These are phyloP conservation scores for Talaromyces verruculosus DNA, from an alignment of 2,329 filamentous ascomycete genomes.

Conservation along the genomic window DNA sequence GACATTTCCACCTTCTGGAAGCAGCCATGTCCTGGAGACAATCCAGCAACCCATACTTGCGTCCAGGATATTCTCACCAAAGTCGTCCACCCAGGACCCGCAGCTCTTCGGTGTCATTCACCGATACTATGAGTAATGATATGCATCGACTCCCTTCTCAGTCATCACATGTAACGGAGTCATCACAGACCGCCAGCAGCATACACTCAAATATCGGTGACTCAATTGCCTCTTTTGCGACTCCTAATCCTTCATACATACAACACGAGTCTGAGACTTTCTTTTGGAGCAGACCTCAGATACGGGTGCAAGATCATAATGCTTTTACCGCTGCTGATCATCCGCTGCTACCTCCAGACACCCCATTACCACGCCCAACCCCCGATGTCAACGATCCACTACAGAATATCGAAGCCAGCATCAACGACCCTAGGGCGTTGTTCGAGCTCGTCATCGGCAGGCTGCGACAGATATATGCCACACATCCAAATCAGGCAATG, in stretches of 20 bases:
- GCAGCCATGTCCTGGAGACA: not conserved
- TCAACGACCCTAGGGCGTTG: not conserved
- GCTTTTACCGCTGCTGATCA: not conserved
- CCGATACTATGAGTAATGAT: slow-evolving; percentile 7
- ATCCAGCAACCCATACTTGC: not conserved
- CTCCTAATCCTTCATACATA: not conserved
- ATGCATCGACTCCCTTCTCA: slow-evolving; percentile 7
- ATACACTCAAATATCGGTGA: slow-evolving; percentile 15
- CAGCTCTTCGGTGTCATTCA: slow-evolving; percentile 10
- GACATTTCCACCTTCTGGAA: not conserved
- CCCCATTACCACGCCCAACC: not conserved
- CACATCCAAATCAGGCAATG: slow-evolving; percentile 3
- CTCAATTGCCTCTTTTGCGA: not conserved
- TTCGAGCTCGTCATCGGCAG: not conserved
- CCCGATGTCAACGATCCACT: not conserved
- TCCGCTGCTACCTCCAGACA: not conserved
- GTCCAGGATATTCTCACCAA: not conserved
- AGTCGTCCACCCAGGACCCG: not conserved
- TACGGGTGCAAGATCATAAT: not conserved
- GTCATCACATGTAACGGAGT: slow-evolving; percentile 9
- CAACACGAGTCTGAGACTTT: not conserved
- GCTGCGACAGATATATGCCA: not conserved
- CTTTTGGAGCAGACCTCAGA: not conserved
- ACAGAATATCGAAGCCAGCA: not conserved
- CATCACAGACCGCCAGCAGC: slow-evolving; percentile 7